These are phyloP conservation scores for Lipomyces japonicus DNA, from an alignment of 805 yeast genomes.

Conservation along the genomic window DNA sequence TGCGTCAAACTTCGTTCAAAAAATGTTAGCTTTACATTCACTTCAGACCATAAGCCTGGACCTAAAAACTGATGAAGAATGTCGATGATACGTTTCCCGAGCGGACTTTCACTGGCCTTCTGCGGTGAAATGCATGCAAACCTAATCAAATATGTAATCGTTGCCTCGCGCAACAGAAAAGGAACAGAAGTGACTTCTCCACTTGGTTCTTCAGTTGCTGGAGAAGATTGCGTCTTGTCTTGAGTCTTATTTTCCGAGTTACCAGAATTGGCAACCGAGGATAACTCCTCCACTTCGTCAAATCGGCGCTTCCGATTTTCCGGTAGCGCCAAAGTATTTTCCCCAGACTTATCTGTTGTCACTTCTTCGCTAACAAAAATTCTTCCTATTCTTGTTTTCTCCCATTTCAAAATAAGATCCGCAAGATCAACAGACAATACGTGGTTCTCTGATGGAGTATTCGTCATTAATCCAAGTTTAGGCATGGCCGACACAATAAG, in stretches of 20 bases:
- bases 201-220: slow-evolving; percentile 27
- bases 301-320: slow-evolving; percentile 23
- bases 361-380: slow-evolving; percentile 5
- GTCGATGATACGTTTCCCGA: slow-evolving; percentile 77
- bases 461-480: slow-evolving; percentile 72
- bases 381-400: slow-evolving; percentile 35
- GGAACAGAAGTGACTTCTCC: slow-evolving; percentile 43
- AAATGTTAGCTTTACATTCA: slow-evolving; percentile 76
- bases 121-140: slow-evolving; percentile 84
- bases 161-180: slow-evolving; percentile 77
- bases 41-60: slow-evolving; percentile 79
- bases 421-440: slow-evolving; percentile 84
- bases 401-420: slow-evolving; percentile 84
- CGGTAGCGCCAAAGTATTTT: slow-evolving; percentile 7
- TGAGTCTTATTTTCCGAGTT: not conserved
- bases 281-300: slow-evolving; percentile 9
- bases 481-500: slow-evolving; percentile 91
- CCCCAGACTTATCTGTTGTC: not conserved
- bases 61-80: slow-evolving; percentile 70
- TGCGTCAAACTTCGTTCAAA: slow-evolving; percentile 83
- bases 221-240: slow-evolving; percentile 10
- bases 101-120: slow-evolving; percentile 74
- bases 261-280: not conserved
- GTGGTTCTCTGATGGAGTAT: slow-evolving; percentile 67
- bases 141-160: slow-evolving; percentile 81